Evolutionary conservation across 2,329 filamentous ascomycete genomes (phyloP), one percentile per base, ranked within the genome.

Genomic region (Pseudocercospora musae): DNA sequence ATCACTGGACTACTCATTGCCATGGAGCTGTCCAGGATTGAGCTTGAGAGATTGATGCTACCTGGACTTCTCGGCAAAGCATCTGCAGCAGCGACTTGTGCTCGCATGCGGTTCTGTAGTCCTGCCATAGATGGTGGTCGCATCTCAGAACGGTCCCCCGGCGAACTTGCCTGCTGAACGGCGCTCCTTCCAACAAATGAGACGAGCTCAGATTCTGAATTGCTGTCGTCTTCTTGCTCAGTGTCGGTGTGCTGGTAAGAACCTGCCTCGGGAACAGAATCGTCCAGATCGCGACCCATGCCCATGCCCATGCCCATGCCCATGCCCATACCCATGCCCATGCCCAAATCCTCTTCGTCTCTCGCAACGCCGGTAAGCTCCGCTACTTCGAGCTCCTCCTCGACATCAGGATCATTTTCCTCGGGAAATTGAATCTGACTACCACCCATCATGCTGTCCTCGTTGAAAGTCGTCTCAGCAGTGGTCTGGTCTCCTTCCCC

Each of bases 401-500:
- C 77, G 52, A 78, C 72, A 29, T 78, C 69, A 4, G 77, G 72
- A 55, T 78, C 77, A 9, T 72, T 73, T 70, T 77, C 74, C 55
- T 78, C 76, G 62, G 74, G 72, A 33, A 76, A 74, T 11, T 75
- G 72, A 2, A 79, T 62, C 66, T 78, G 75, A 61, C 77, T 79
- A 10, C 78, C 79, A 61, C 81, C 80, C 46, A 81, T 73, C 69
- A 81, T 77, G 48, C 76, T 79, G 54, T 80, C 79, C 59, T 81
- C 80, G 57, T 81, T 81, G 69, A 82, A 82, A 0, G 77, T 79
- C 44, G 80, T 64, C 13, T 73, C 71, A 0, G 59, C 68, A 20
- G 68, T 87, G 72, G 85, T 86, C 60, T 84, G 86, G 33, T 71
- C 74, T 10, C 85, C 79, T 4, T 80, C 82, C 60, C 84, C 86